These are phyloP conservation scores for Beauveria rudraprayagi DNA, from an alignment of 2,329 filamentous ascomycete species.

Conservation along the genomic window DNA sequence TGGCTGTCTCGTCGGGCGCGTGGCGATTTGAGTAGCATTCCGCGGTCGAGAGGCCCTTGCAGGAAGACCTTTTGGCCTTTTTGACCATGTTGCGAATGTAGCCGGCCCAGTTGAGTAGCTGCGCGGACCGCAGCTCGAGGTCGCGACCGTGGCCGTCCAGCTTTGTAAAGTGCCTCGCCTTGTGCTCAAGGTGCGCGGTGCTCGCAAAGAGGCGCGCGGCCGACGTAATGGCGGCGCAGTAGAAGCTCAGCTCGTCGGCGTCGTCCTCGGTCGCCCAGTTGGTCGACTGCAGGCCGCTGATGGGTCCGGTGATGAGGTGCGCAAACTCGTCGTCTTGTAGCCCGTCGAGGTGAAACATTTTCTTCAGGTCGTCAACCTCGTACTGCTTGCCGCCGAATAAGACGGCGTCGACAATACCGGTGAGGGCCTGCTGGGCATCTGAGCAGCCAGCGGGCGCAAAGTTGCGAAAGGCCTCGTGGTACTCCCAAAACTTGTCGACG, in stretches of 20 bases:
- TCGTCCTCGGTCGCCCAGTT: slow-evolving; percentile 47
- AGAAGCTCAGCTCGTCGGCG: slow-evolving; percentile 33
- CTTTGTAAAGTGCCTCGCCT: slow-evolving; percentile 31
- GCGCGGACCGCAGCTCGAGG: slow-evolving; percentile 25
- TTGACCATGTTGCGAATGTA: slow-evolving; percentile 29
- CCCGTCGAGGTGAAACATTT: slow-evolving; percentile 26
- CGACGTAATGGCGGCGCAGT: slow-evolving; percentile 40
- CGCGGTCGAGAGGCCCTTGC: slow-evolving; percentile 18
- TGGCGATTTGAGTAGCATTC: slow-evolving; percentile 26
- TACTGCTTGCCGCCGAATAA: slow-evolving; percentile 30
- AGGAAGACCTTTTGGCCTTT: slow-evolving; percentile 15
- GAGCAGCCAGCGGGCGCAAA: slow-evolving; percentile 55
- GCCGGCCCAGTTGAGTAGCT: slow-evolving; percentile 46
- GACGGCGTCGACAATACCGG: slow-evolving; percentile 43
- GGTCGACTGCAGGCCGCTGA: slow-evolving; percentile 36
- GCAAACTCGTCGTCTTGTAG: slow-evolving; percentile 35
- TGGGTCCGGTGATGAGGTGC: slow-evolving; percentile 30
- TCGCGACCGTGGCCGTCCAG: slow-evolving; percentile 31
- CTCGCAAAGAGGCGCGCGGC: slow-evolving; percentile 33
- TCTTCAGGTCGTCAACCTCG: slow-evolving; percentile 32
- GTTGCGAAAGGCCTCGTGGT: slow-evolving; percentile 42
- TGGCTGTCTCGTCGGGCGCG: slow-evolving; percentile 14
- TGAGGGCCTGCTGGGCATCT: slow-evolving; percentile 50
- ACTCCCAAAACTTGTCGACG: slow-evolving; percentile 68
- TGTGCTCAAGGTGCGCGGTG: slow-evolving; percentile 26